Evolutionary conservation across 2,329 filamentous ascomycete species (phyloP), one percentile per base, ranked within the genome.

Genomic region (Pseudocercospora fuligena): DNA sequence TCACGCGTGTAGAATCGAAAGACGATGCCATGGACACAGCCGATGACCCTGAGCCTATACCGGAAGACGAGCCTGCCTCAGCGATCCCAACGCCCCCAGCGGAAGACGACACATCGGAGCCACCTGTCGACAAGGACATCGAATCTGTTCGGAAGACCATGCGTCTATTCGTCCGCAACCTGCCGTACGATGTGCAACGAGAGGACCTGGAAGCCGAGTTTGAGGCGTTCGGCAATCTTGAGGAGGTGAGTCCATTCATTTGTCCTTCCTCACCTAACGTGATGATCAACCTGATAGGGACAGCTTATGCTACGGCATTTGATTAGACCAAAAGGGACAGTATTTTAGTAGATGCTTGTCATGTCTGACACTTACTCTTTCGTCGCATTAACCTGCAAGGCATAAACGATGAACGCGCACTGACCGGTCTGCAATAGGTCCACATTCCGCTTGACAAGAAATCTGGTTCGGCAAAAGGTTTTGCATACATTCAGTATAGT

Each of bases 311-410:
- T 85, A 81, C 77, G 83, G 92, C 92, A 93, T 85, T 85, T 98
- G 94, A 96, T 94, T 92, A 88, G 74, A 78, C 85, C 93, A 83
- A 88, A 70, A 89, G 90, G 90, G 90, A 93, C 90, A 92, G 87
- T 91, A 95, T 97, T 96, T 97, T 99, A 97, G 95, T 99, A 99
- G 94, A 98, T 97, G 92, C 92, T 91, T 94, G 89, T 93, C 90
- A 82, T 84, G 87, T 89, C 93, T 76, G 75, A 76, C 59, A 62
- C 47, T 60, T 51, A 57, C n/a, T 31, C n/a, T 77, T 74, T 74
- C 71, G 12, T 19, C 19, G 31, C 61, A 60, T 43, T 33, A 29
- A 46, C 40, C 40, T 61, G 23, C 51, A 65, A 40, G 23, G 31
- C 36, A 19, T 19, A 29, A 62, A 16, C 58, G 5, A 16, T 25